Base-by-base conservation (phyloP, 108 stramenopile species). In the Nitzschia sp. region DNA sequence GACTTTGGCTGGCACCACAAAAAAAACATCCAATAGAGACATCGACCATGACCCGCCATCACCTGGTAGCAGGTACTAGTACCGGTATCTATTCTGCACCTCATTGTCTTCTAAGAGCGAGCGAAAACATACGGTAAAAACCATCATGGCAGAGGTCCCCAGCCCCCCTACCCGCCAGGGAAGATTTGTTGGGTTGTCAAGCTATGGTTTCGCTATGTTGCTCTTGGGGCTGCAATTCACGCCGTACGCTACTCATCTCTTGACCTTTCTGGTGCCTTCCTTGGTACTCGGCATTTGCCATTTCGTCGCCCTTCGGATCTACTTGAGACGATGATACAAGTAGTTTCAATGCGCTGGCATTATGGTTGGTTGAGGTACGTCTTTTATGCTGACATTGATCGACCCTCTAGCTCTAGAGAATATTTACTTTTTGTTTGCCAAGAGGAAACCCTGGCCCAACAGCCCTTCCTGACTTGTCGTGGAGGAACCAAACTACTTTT, bases 381-480 rank as follows among this genome's bases (percentile, higher is more conserved):
- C 29, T 22, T 32, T 29, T 16, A 41, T 64, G 1, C 5, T 64
- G 47, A 47, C 0, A 50, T 34, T 26, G 30, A 56, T 4, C 17
- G 26, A 30, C 27, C 11, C 30, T 13, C 17, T 8, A 29, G 4
- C 30, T 11, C 30, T 52, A 23, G 6, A 52, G 5, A 17, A 57
- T 57, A 30, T 29, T 11, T 15, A 30, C 29, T 30, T 6, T 30
- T 21, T 2, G 8, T 6, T 64, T 64, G 72, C 72, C 45, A 58
- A 65, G 72, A 66, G 64, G 72, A 73, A 63, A 65, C 21, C 15
- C 44, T 46, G 72, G 72, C 64, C 53, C 54, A 73, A 73, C 72
- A 70, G 64, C 63, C 73, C 73, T 68, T 68, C 60, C 59, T 57
- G 62, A 64, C 30, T 44, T 3, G 25, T 2, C 62, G 22, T 54